A percentile compares a stretch with the other conserved stretches of the same genome.
Evolutionary conservation across 2,329 filamentous ascomycete species (phyloP).

Genomic region (Penicillium hordei): DNA sequence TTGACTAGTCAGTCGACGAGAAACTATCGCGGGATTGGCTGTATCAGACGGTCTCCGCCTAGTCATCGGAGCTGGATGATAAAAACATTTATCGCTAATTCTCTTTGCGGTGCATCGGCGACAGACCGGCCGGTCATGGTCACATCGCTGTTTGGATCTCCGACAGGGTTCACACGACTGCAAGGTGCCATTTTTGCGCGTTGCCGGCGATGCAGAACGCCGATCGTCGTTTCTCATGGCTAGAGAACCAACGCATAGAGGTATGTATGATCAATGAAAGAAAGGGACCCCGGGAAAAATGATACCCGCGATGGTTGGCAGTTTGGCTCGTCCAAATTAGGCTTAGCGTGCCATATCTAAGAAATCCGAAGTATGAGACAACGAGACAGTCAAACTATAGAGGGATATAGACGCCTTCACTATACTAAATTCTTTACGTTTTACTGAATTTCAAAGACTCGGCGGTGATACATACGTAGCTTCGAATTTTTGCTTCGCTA

Average conservation of each 20-base stretch:
- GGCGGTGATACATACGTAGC: no score
- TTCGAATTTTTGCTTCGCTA: no score
- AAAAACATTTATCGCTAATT: conserved; percentile 35
- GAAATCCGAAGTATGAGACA: not conserved
- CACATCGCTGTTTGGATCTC: conserved; percentile 40
- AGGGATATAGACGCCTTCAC: no score
- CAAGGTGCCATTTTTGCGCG: conserved; percentile 38
- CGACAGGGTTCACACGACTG: conserved; percentile 43
- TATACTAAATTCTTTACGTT: no score
- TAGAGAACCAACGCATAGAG: not conserved
- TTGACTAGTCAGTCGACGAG: conserved; percentile 21
- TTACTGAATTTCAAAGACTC: no score
- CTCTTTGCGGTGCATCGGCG: conserved; percentile 33
- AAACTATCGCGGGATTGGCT: conserved; percentile 6
- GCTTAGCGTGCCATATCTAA: not conserved
- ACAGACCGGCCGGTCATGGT: conserved; percentile 38
- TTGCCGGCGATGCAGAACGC: conserved; percentile 27
- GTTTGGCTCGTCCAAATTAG: not conserved
- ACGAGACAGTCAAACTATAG: no score
- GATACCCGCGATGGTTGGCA: conserved; percentile 1
- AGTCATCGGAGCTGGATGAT: conserved; percentile 43
- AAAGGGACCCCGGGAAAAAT: not conserved
- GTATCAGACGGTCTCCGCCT: conserved; percentile 23
- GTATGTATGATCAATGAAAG: not conserved
- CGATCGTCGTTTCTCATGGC: conserved; percentile 22